Evolutionary conservation across 177 flowering plant species (phyloP).

Genomic region (Vitis hybrid): DNA sequence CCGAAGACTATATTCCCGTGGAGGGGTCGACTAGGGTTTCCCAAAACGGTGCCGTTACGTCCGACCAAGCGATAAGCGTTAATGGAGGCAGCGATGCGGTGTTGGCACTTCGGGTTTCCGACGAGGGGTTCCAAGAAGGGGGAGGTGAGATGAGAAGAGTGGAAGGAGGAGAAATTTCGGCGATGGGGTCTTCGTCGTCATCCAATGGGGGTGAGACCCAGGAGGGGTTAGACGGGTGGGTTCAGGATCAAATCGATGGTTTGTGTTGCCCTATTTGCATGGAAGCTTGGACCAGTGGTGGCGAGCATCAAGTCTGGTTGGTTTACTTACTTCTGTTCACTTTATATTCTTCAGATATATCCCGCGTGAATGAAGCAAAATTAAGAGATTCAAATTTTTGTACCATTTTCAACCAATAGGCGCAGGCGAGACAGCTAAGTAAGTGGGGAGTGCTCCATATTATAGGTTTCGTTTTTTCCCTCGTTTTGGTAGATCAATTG

Average conservation of each 20-base stretch:
- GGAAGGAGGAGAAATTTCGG: constrained; percentile 14
- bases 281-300: constrained; percentile 60
- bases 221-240: constrained; percentile 24
- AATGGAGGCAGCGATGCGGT: not conserved
- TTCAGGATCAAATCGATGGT: constrained; percentile 48
- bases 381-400: no score
- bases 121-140: not conserved
- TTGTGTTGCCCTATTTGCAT: constrained; percentile 69
- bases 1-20: not conserved
- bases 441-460: no score
- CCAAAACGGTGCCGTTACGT: not conserved
- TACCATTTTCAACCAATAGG: no score
- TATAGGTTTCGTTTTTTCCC: no score
- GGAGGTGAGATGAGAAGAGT: constrained; percentile 14
- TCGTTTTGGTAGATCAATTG: no score
- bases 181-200: not conserved
- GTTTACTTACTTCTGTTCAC: not conserved
- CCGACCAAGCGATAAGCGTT: not conserved
- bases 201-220: not conserved
- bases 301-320: constrained; percentile 68
- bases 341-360: not conserved
- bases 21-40: constrained; percentile 20
- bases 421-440: no score
- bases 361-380: no score
- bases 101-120: not conserved